Conservation (phyloP, 768 basidiomycete species). For the Mycena rosella region DNA sequence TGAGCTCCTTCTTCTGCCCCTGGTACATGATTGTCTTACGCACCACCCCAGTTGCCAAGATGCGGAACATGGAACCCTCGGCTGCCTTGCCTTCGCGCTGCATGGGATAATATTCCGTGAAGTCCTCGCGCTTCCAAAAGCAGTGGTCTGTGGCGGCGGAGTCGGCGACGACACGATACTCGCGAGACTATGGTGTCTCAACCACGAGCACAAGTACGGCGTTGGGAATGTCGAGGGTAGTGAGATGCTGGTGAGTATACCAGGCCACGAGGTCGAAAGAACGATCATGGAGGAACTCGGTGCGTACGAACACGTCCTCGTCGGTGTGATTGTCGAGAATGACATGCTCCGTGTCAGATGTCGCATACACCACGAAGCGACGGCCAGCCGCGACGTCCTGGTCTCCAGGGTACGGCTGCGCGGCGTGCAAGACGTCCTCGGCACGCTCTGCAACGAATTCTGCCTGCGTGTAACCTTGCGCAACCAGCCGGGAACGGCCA, state of each 20-base stretch:
- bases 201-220: not conserved
- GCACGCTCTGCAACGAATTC: constrained; percentile 1
- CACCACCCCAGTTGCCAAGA: too few relatives aligned
- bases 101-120: constrained; percentile 1
- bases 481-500: not conserved
- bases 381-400: not conserved
- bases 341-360: constrained; percentile 25
- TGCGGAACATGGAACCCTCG: too few relatives aligned
- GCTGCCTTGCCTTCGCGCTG: constrained; percentile 2
- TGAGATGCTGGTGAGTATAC: constrained; percentile 6
- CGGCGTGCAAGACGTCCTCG: not conserved
- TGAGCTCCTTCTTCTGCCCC: too few relatives aligned
- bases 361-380: constrained; percentile 24
- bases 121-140: constrained; percentile 3
- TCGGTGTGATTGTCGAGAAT: constrained; percentile 22
- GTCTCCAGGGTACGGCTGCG: constrained; percentile 22
- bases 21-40: too few relatives aligned
- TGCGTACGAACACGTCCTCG: constrained; percentile 10
- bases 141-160: constrained; percentile 12
- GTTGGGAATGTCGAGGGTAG: not conserved
- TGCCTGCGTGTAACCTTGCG: too few relatives aligned
- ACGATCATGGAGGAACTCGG: not conserved
- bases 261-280: constrained; percentile 9
- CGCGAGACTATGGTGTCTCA: too few relatives aligned
- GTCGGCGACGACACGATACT: not conserved